These are phyloP conservation scores for Triticum aestivum DNA, from an alignment of 176 grass and related monocot species.

Conservation along the genomic window DNA sequence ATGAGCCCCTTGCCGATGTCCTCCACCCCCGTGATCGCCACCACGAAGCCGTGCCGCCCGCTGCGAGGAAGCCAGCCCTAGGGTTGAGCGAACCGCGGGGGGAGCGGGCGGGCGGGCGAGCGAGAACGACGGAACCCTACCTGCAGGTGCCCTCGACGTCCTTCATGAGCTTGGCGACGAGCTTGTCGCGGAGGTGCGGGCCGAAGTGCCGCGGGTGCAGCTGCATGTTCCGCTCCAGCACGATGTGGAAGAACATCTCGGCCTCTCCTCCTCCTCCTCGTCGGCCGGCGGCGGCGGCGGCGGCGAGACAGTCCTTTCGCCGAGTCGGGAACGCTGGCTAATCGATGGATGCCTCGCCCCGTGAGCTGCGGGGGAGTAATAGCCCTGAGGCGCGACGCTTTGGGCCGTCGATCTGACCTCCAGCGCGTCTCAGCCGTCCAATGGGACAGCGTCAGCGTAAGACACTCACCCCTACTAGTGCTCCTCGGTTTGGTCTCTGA, in stretches of 20 bases:
- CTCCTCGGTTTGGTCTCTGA: neutral
- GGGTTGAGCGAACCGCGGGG: neutral
- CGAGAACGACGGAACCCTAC: constrained; percentile 26
- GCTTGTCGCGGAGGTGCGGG: constrained; percentile 90
- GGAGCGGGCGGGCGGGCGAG: neutral
- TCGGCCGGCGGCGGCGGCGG: constrained; percentile 2
- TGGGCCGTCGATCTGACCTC: neutral
- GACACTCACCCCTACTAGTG: neutral
- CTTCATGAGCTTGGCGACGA: constrained; percentile 97
- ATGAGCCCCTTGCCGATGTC: constrained; percentile 98
- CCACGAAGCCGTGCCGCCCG: constrained; percentile 92
- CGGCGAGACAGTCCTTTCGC: constrained; percentile 3
- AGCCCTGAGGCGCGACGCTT: neutral
- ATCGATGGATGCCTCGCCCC: neutral
- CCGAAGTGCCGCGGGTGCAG: constrained; percentile 96
- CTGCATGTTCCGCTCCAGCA: constrained; percentile 97
- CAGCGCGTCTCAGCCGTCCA: neutral
- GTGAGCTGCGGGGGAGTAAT: neutral
- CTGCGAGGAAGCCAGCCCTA: constrained; percentile 31
- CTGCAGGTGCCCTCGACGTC: constrained; percentile 99
- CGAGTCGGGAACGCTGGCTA: neutral
- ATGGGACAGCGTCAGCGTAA: neutral
- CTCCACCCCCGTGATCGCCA: constrained; percentile 95
- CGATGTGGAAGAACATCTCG: constrained; percentile 97
- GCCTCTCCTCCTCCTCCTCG: neutral